Conservation (phyloP, 495 filamentous ascomycete species). For the Neurospora sp. region DNA sequence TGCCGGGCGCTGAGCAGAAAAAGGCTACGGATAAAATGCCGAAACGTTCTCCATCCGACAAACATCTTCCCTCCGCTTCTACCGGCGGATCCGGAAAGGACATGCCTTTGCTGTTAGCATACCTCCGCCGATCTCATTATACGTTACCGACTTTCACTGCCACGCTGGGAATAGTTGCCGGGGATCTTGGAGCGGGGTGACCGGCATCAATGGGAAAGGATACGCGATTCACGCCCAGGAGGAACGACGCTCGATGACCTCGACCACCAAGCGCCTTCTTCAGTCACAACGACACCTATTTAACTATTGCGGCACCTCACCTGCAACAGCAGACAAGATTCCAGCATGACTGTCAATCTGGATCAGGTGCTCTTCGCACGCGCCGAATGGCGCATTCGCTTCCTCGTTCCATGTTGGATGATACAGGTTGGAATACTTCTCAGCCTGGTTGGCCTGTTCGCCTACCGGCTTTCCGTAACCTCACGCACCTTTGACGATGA, state of each 20-base stretch:
- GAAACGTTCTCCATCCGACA: not conserved
- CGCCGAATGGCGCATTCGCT: slow-evolving; percentile 30
- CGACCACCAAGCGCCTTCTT: not conserved
- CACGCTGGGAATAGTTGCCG: not conserved
- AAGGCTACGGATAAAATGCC: not conserved
- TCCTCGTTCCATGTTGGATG: slow-evolving; percentile 32
- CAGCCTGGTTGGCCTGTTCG: slow-evolving; percentile 36
- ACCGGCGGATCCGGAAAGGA: not conserved
- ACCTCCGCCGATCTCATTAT: not conserved
- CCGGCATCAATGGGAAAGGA: not conserved
- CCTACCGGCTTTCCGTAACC: slow-evolving; percentile 36
- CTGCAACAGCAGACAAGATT: not conserved
- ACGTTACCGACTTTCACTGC: not conserved
- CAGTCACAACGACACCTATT: not conserved
- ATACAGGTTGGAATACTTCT: slow-evolving; percentile 29
- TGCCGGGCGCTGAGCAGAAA: not conserved
- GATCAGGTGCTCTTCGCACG: slow-evolving; percentile 35
- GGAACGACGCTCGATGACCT: not conserved
- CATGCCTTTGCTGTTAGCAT: not conserved
- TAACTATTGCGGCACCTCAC: not conserved
- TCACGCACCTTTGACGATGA: slow-evolving; percentile 28
- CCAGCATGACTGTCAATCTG: slow-evolving; percentile 16
- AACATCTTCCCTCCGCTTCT: not conserved
- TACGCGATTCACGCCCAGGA: not conserved
- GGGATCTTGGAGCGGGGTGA: not conserved